phyloP scores from a whole-genome alignment of 441 rosid species.

The Gossypium schwendimanii region DNA sequence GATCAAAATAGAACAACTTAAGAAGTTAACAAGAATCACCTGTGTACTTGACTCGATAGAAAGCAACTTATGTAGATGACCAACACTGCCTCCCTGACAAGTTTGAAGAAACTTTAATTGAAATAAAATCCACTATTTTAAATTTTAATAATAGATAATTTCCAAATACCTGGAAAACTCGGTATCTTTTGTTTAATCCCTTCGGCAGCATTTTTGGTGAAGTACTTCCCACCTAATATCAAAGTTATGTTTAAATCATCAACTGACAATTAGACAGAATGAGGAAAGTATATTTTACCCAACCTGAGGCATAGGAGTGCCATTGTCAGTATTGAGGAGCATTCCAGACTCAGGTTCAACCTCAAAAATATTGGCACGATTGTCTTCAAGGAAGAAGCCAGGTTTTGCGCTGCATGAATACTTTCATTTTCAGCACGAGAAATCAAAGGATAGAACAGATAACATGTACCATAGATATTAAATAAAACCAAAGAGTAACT shows the following conservation, averaged over 20 bases:
- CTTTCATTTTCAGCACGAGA: slow-evolving; percentile 13
- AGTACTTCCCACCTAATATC: slow-evolving; percentile 54
- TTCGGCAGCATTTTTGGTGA: slow-evolving; percentile 34
- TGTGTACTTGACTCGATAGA: slow-evolving; percentile 91
- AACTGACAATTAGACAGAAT: slow-evolving; percentile 2
- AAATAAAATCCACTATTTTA: neutral
- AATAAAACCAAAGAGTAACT: neutral
- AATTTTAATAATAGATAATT: neutral
- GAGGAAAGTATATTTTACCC: slow-evolving; percentile 2
- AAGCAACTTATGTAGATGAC: slow-evolving; percentile 95
- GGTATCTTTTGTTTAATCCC: slow-evolving; percentile 39
- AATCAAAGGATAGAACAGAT: neutral
- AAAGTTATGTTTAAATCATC: neutral
- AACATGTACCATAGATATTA: neutral
- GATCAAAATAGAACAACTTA: neutral
- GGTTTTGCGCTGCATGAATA: slow-evolving; percentile 71
- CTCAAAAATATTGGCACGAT: slow-evolving; percentile 82
- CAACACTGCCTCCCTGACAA: slow-evolving; percentile 81
- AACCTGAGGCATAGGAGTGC: slow-evolving; percentile 93
- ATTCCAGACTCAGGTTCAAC: slow-evolving; percentile 83
- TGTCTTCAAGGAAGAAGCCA: slow-evolving; percentile 88
- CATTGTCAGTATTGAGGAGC: slow-evolving; percentile 90
- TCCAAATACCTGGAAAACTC: slow-evolving; percentile 63
- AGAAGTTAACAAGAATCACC: slow-evolving; percentile 32
- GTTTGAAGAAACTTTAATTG: neutral